phyloP scores from a whole-genome alignment of 108 stramenopile genomes.

The Hondaea fermentalgiana region DNA sequence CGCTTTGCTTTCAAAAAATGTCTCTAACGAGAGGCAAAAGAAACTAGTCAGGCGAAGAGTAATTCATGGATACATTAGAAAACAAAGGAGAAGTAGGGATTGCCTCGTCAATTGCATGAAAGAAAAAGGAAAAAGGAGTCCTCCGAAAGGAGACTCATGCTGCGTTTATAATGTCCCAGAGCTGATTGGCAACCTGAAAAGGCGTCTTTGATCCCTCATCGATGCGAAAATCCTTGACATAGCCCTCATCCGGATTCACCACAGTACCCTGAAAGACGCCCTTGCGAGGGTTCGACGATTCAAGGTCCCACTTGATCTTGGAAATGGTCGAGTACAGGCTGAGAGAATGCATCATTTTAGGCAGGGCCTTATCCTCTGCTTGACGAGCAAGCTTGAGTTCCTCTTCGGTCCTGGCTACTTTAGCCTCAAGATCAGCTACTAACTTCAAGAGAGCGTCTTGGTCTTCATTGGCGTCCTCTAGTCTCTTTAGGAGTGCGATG shows the following conservation, averaged over 20 bases:
- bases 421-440: not conserved
- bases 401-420: not conserved
- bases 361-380: constrained; percentile 64
- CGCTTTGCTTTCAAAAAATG: too few species aligned
- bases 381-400: not conserved
- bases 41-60: too few species aligned
- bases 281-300: not conserved
- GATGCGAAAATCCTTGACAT: not conserved
- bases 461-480: not conserved
- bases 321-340: not conserved
- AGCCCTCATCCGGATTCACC: not conserved
- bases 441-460: not conserved
- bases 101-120: too few species aligned
- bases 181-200: not conserved
- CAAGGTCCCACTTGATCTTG: not conserved
- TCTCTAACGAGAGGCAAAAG: too few species aligned
- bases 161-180: constrained; percentile 1
- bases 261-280: not conserved
- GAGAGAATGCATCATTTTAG: constrained; percentile 31
- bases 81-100: too few species aligned
- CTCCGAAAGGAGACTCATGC: not conserved
- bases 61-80: too few species aligned
- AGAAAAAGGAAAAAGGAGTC: too few species aligned
- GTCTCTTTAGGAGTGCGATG: not conserved
- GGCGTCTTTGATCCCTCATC: not conserved